Conservation (phyloP, 176 grass and related monocot genomes). For the Phoenix roebelenii region DNA sequence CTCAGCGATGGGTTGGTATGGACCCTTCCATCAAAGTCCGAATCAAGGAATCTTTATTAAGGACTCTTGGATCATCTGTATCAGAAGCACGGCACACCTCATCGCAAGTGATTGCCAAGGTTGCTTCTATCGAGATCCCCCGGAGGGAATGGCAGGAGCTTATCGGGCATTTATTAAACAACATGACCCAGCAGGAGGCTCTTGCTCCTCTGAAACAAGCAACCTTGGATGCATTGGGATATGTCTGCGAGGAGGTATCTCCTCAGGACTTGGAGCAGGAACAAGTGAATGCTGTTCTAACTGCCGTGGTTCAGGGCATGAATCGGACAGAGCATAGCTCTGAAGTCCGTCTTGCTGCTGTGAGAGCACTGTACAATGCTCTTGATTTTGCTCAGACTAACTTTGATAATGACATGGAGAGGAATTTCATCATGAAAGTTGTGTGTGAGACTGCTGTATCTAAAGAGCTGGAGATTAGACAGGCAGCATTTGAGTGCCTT, state of each 20-base stretch:
- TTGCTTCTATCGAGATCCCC: slow-evolving; percentile 88
- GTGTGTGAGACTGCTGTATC: slow-evolving; percentile 71
- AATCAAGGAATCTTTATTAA: slow-evolving; percentile 84
- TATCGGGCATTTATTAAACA: slow-evolving; percentile 51
- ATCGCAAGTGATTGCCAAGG: slow-evolving; percentile 91
- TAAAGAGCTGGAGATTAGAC: slow-evolving; percentile 72
- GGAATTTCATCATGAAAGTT: slow-evolving; percentile 88
- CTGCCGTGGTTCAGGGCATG: slow-evolving; percentile 79
- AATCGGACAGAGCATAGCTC: slow-evolving; percentile 45
- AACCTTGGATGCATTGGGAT: slow-evolving; percentile 78
- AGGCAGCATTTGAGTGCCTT: slow-evolving; percentile 77
- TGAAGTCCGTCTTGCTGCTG: slow-evolving; percentile 70
- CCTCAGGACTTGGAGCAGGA: slow-evolving; percentile 65
- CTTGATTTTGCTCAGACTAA: slow-evolving; percentile 85
- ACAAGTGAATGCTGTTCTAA: slow-evolving; percentile 76
- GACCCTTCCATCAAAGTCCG: slow-evolving; percentile 52
- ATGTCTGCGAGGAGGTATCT: slow-evolving; percentile 89
- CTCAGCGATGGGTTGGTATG: slow-evolving; percentile 54
- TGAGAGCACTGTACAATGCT: slow-evolving; percentile 72
- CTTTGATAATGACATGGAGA: slow-evolving; percentile 87
- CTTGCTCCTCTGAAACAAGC: slow-evolving; percentile 62
- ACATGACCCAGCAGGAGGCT: slow-evolving; percentile 47
- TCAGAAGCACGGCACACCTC: slow-evolving; percentile 74
- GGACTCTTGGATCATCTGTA: slow-evolving; percentile 55
- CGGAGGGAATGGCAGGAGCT: slow-evolving; percentile 89